Base-by-base conservation (phyloP, 2,329 filamentous ascomycete species). In the Epichloe amarillans region DNA sequence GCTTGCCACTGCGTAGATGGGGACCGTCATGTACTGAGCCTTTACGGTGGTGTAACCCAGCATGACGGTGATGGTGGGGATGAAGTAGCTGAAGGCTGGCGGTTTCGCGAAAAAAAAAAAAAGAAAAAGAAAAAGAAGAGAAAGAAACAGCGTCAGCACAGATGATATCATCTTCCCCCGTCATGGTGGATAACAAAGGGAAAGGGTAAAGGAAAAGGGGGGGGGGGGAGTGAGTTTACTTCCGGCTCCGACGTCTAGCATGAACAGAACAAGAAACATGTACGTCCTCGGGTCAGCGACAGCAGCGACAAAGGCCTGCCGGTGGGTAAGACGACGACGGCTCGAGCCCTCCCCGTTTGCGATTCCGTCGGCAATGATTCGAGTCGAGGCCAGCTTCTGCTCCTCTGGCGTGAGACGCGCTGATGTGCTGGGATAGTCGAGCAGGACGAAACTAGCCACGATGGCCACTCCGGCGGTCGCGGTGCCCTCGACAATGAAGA, bases 401-500 rank as follows among this genome's bases (percentile, higher is more conserved):
- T 53, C 51, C 43, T 79, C 78, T 11, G 72, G 67, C 0, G 70
- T 71, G 2, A 86, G 71, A 77, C 80, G 84, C 33, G 69, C 66
- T 0, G 82, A 81, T 0, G 79, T 82, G 42, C 73, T 76, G 0
- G 83, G 82, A 0, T 80, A 75, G 62, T 86, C 82, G 2, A 82
- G 83, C n/a, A 86, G 64, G 0, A 80, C 80, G 57, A 82, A 57
- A 62, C 81, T 83, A 3, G 72, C 64, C 21, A 83, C 68, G 4
- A 84, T 21, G 0, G 74, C 70, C 0, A 84, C 64, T 3, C 69
- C 68, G 52, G 64, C 54, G 8, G 67, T 70, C 55, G 83, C 74
- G 57, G 83, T 77, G 19, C 83, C 83, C 61, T 86, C 83, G 17
- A 86, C 76, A 7, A 74, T 74, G 53, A 85, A 86, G 51, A 85